These are phyloP conservation scores for Ploettnerulaceae sp. DNA, from an alignment of 2,329 filamentous ascomycete species.

Conservation along the genomic window DNA sequence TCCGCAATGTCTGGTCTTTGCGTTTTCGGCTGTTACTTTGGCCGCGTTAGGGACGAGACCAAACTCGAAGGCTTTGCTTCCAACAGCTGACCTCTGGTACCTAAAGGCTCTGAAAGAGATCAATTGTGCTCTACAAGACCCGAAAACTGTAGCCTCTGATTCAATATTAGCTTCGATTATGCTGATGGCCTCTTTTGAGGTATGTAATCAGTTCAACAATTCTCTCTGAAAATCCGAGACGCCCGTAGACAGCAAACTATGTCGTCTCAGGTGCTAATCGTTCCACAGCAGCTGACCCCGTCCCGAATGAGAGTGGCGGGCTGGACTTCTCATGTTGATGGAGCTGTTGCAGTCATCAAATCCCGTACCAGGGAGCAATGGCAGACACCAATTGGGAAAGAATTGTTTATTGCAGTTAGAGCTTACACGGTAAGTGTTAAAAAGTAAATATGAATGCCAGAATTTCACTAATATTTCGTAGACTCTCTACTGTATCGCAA, in stretches of 20 bases:
- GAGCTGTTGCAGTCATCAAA: slow-evolving; percentile 54
- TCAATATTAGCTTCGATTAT: slow-evolving; percentile 53
- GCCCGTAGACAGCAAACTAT: neutral
- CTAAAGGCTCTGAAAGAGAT: slow-evolving; percentile 48
- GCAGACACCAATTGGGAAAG: slow-evolving; percentile 46
- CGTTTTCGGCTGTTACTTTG: slow-evolving; percentile 52
- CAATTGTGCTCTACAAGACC: slow-evolving; percentile 46
- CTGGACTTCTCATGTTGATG: slow-evolving; percentile 57
- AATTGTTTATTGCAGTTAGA: slow-evolving; percentile 54
- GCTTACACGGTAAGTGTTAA: slow-evolving; percentile 48
- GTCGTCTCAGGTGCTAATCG: neutral
- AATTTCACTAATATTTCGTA: slow-evolving; percentile 22
- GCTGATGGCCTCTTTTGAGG: slow-evolving; percentile 55
- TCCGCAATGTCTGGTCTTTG: slow-evolving; percentile 13
- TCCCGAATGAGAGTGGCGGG: slow-evolving; percentile 49
- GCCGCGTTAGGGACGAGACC: slow-evolving; percentile 50
- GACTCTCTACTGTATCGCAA: slow-evolving; percentile 53
- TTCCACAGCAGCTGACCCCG: slow-evolving; percentile 42
- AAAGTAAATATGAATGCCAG: neutral
- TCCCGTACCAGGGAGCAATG: slow-evolving; percentile 48
- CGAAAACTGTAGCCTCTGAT: slow-evolving; percentile 45
- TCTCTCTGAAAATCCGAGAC: too few species aligned
- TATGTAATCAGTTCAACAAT: too few species aligned
- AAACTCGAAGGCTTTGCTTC: slow-evolving; percentile 33
- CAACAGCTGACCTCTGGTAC: slow-evolving; percentile 46